Percentiles rank a stretch among this genome's conserved stretches.
phyloP scores from a whole-genome alignment of 768 basidiomycete genomes.

The Omphalotus guepiniiformis region DNA sequence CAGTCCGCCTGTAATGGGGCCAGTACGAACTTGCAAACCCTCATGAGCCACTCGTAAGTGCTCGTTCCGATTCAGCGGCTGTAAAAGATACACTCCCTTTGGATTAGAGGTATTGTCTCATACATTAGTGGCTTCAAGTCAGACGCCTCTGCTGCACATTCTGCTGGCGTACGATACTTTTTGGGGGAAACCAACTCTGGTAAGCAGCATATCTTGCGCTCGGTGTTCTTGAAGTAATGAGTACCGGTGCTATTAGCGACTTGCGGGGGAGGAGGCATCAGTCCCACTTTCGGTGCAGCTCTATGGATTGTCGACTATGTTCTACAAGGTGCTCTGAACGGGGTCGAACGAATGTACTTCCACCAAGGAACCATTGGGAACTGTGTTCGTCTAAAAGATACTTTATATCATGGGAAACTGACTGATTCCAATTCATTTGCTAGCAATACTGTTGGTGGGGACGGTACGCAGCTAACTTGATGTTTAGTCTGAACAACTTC shows the following conservation, averaged over 20 bases:
- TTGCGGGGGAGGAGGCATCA: slow-evolving; percentile 37
- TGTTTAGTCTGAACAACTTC: too few species aligned
- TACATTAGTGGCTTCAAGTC: slow-evolving; percentile 27
- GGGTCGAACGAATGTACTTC: slow-evolving; percentile 33
- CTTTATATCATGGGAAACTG: background rate
- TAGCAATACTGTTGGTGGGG: slow-evolving; percentile 40
- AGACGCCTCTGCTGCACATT: slow-evolving; percentile 29
- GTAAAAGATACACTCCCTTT: slow-evolving; percentile 3
- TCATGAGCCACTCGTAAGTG: slow-evolving; percentile 33
- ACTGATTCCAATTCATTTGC: background rate
- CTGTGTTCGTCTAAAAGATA: slow-evolving; percentile 20
- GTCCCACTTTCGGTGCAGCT: slow-evolving; percentile 35
- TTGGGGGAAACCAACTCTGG: slow-evolving; percentile 39
- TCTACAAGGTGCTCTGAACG: slow-evolving; percentile 31
- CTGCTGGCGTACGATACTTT: slow-evolving; percentile 29
- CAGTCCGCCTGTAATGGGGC: slow-evolving; percentile 34
- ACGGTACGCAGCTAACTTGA: background rate
- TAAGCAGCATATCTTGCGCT: slow-evolving; percentile 1
- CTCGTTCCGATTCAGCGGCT: background rate
- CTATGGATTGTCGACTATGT: slow-evolving; percentile 39
- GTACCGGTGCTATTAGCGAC: slow-evolving; percentile 22
- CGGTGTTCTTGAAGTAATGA: background rate
- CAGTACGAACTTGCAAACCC: slow-evolving; percentile 25
- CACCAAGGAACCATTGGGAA: slow-evolving; percentile 38
- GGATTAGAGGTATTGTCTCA: slow-evolving; percentile 28